Evolutionary conservation across 768 basidiomycete genomes (phyloP), one percentile per base, ranked within the genome.

Genomic region (Artomyces pyxidatus): DNA sequence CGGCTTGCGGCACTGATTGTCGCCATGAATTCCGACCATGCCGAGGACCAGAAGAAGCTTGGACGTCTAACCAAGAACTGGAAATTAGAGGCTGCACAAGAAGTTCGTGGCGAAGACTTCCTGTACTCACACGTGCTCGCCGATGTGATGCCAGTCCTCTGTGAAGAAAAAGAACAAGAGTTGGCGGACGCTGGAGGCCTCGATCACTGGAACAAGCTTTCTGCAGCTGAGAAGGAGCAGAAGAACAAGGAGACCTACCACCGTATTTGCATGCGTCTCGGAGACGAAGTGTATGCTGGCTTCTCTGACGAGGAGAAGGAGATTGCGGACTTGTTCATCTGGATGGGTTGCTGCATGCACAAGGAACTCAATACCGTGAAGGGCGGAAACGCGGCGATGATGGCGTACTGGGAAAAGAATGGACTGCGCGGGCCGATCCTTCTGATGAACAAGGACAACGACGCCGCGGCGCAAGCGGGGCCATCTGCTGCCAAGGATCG

Each of bases 381-480:
- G 32, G 48, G 55, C 2, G 52, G 55, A 2, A 38, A 22, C 14
- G 28, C 21, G 10, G 17, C 26, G 7, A 50, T 59, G 51, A 23
- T 25, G 9, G 37, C 19, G 1, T 45, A 8, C 2, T 57, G 58
- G 55, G 17, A 21, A 23, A 17, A 6, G 25, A 7, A n/a, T 0
- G 52, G 42, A 1, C 25, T 53, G 4, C 4, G 11, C 5, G 23
- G 26, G 10, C 57, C 54, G 0, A 16, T 53, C 2, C 32, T 50
- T 3, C 49, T 52, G 6, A 41, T 47, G 42, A 58, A 58, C 23
- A 30, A 42, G 12, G 57, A 58, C 37, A 58, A 58, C 42, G 49
- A 32, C 4, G 48, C 42, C 26, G 38, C 35, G 10, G 28, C 16
- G 0, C 29, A 5, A 19, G 17, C 17, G 1, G 32, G 30, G 9